Percentiles rank a stretch among this genome's conserved stretches.
Evolutionary conservation across 139 green algal genomes (phyloP).

Genomic region (Micractinium conductrix): DNA sequence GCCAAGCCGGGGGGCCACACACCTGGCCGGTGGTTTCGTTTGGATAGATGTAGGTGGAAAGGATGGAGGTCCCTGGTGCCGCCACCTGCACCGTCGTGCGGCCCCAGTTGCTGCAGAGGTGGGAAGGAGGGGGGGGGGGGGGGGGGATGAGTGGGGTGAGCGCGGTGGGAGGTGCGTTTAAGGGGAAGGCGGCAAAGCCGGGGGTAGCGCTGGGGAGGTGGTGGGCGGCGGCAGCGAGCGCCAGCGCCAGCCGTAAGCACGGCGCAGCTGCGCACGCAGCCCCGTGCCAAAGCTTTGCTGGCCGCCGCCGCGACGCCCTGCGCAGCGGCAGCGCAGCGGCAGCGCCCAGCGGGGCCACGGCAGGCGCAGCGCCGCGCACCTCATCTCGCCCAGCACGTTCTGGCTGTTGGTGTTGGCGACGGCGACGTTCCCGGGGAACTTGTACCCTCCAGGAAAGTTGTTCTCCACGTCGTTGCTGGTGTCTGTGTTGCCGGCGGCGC

Average conservation of each 20-base stretch:
- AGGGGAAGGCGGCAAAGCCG: no score
- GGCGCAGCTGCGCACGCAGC: no score
- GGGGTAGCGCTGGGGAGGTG: no score
- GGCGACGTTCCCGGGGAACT: slow-evolving; percentile 17
- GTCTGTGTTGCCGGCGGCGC: slow-evolving; percentile 1
- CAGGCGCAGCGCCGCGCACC: neutral
- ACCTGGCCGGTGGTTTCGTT: neutral
- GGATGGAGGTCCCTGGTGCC: slow-evolving; percentile 29
- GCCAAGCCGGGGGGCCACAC: neutral
- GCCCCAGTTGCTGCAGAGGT: slow-evolving; percentile 30
- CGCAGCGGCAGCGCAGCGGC: neutral
- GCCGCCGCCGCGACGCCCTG: neutral
- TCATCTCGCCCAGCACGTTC: neutral
- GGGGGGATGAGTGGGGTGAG: neutral
- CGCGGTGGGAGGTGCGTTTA: neutral
- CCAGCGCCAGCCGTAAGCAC: no score
- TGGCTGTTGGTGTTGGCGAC: neutral
- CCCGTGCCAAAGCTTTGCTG: neutral
- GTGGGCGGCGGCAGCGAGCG: no score
- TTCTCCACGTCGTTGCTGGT: neutral
- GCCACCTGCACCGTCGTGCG: slow-evolving; percentile 11
- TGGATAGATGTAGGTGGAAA: slow-evolving; percentile 26
- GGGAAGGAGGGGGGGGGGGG: no score
- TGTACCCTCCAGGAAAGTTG: neutral
- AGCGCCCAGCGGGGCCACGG: neutral